These are phyloP conservation scores for Trebouxia sp. DNA, from an alignment of 139 green algal genomes.

Conservation along the genomic window DNA sequence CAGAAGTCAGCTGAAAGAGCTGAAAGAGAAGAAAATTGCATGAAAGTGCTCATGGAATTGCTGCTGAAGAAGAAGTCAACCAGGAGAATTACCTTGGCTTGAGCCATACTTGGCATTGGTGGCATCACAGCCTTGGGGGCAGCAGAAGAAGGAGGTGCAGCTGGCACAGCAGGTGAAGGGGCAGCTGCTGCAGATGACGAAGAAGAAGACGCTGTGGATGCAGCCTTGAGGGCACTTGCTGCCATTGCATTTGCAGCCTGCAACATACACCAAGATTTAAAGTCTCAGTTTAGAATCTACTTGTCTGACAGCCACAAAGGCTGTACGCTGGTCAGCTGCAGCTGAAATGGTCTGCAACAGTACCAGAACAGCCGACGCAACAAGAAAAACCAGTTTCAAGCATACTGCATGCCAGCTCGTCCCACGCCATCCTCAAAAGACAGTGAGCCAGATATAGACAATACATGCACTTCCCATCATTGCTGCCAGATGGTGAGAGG, in stretches of 20 bases:
- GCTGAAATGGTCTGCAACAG: no score
- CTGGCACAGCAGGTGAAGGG: neutral
- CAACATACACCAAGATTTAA: neutral
- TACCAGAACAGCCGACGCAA: no score
- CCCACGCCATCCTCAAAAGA: no score
- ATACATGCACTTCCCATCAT: no score
- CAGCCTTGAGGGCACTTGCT: neutral
- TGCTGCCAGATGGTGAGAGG: no score
- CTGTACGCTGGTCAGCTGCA: neutral
- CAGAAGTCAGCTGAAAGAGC: neutral
- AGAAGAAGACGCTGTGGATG: neutral
- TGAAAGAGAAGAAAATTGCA: neutral
- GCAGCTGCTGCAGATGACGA: neutral
- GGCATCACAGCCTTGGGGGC: neutral
- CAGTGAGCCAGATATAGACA: no score
- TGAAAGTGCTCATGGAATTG: neutral
- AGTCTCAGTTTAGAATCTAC: neutral
- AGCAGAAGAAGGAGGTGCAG: neutral
- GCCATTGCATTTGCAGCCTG: slow-evolving; percentile 9
- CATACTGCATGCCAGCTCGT: no score
- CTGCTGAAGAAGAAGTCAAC: neutral
- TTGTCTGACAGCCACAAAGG: neutral
- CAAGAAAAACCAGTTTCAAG: no score
- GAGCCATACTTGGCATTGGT: neutral
- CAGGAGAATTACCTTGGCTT: neutral